Base-by-base conservation (phyloP, 805 yeast species). In the Wickerhamiella bombiphila region DNA sequence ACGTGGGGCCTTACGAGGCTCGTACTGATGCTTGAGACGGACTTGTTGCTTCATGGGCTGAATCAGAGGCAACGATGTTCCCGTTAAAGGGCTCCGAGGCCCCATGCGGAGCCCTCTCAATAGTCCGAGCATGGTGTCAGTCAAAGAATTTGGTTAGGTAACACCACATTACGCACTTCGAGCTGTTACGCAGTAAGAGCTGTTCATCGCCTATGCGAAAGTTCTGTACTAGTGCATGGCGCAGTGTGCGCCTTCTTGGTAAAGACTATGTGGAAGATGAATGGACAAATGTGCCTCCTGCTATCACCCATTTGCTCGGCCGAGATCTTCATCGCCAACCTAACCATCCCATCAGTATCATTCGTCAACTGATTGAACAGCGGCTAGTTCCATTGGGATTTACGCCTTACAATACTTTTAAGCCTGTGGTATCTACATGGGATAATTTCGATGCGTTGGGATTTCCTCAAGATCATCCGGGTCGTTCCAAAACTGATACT, bases 371-470 rank as follows among this genome's bases (percentile, higher is more conserved):
- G 43, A 74, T 91, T 31, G 93, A 86, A 54, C 58, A 56, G 14
- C 72, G 76, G 42, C 73, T 91, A 54, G 48, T 64, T 15, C 70
- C 69, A 0, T 58, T 77, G 33, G 93, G 85, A 3, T 59, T 52
- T 46, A 78, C 93, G 0, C 74, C 75, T 48, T 83, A 76, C 59
- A 80, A 78, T 53, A 70, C 80, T 40, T 82, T 85, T 59, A 65
- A 69, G 42, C 95, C 98, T 0, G 80, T 72, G 1, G 98, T 91
- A 1, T 66, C 86, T 2, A 78, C 73, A 1, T 70, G 64, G 51
- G 81, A 88, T 52, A 91, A 91, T 55, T 91, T 91, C 53, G 98
- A 91, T 55, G 80, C 79, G 1, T 66, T 91, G 26, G 96, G 93
- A 0, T 88, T 91, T 57, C 94, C 96, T 1, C 51, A 57, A 25